phyloP scores from a whole-genome alignment of 192 early-diverging fungal species.

The Diversispora epigaea region DNA sequence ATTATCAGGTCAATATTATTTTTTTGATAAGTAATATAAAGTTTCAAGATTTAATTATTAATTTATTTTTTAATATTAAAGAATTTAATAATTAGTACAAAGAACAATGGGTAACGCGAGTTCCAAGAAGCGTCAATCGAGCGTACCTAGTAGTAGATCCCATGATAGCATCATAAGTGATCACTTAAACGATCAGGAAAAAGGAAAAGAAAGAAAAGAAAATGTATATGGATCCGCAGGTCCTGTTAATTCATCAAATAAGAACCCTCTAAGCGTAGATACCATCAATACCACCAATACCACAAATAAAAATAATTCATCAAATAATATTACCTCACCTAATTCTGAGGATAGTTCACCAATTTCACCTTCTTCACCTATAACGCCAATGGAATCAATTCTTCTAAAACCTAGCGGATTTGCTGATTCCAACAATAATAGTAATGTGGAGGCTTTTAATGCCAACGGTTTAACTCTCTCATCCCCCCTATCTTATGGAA shows the following conservation, averaged over 20 bases:
- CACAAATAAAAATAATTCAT: too few species aligned
- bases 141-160: neutral
- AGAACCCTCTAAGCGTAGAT: neutral
- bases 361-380: conserved; percentile 16
- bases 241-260: neutral
- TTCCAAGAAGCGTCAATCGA: conserved; percentile 6
- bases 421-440: neutral
- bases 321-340: neutral
- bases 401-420: neutral
- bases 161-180: neutral
- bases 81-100: neutral
- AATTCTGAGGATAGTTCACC: conserved; percentile 8
- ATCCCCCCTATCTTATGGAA: conserved; percentile 21
- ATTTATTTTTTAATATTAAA: neutral
- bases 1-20: too few species aligned
- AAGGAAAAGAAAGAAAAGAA: conserved; percentile 4
- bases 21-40: neutral
- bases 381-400: conserved; percentile 30
- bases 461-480: neutral
- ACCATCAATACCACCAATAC: neutral
- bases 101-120: neutral
- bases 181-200: neutral
- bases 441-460: neutral
- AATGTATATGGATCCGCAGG: neutral
- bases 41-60: neutral